phyloP scores from a whole-genome alignment of 1,139 yeast genomes.

The Suhomyces maxii region DNA sequence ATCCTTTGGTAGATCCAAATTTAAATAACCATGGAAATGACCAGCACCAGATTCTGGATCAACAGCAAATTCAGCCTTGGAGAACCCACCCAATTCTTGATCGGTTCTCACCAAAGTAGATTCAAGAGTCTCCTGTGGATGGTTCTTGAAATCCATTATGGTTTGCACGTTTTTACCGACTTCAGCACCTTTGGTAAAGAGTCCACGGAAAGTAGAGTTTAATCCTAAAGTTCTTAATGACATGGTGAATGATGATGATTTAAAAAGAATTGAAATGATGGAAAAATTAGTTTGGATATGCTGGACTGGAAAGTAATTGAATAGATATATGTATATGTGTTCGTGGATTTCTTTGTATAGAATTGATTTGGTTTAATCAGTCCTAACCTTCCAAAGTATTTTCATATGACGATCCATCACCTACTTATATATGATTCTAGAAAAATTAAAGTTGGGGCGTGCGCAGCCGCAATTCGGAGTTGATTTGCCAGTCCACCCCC shows the following conservation, averaged over 20 bases:
- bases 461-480: slow-evolving; percentile 5
- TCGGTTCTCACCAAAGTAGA: slow-evolving; percentile 65
- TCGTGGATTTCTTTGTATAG: no score
- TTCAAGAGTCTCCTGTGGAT: slow-evolving; percentile 41
- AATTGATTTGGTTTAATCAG: no score
- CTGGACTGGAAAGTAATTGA: background rate
- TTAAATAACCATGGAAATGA: slow-evolving; percentile 69
- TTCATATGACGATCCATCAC: slow-evolving; percentile 35
- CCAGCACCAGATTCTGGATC: slow-evolving; percentile 43
- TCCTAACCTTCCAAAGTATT: slow-evolving; percentile 36
- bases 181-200: slow-evolving; percentile 36
- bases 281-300: background rate
- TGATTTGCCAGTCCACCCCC: background rate
- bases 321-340: no score
- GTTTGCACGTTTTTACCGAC: slow-evolving; percentile 35
- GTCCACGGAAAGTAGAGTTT: slow-evolving; percentile 37
- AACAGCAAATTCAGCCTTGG: slow-evolving; percentile 58
- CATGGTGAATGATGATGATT: slow-evolving; percentile 21
- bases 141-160: slow-evolving; percentile 56
- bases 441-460: background rate
- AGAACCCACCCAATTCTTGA: slow-evolving; percentile 74
- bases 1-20: slow-evolving; percentile 71
- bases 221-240: slow-evolving; percentile 47
- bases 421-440: slow-evolving; percentile 5
- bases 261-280: background rate